phyloP scores from a whole-genome alignment of 148 eudicot genomes.

The Persicaria maculosa region DNA sequence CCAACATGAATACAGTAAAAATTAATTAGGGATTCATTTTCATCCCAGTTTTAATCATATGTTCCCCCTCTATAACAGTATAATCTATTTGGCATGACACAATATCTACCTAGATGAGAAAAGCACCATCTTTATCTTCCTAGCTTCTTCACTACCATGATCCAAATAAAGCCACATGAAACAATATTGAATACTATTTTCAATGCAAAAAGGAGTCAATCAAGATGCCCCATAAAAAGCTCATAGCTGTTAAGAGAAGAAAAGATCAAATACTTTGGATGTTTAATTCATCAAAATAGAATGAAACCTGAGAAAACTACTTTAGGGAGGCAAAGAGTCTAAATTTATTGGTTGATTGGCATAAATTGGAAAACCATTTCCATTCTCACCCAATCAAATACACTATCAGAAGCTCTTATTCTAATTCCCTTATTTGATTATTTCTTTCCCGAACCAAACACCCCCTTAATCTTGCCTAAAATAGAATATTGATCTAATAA shows the following conservation, averaged over 20 bases:
- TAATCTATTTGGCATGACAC: too few relatives aligned
- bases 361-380: not conserved
- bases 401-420: not conserved
- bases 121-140: not conserved
- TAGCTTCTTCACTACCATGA: not conserved
- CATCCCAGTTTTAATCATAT: not conserved
- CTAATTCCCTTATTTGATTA: not conserved
- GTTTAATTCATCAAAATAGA: not conserved
- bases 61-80: too few relatives aligned
- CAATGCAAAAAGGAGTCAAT: not conserved
- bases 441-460: constrained; percentile 7
- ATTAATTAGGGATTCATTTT: not conserved
- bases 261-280: not conserved
- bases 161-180: not conserved
- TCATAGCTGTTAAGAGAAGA: not conserved
- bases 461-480: not conserved
- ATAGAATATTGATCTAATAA: not conserved
- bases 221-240: not conserved
- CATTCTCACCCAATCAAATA: not conserved
- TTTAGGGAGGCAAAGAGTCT: not conserved
- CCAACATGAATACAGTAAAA: too few relatives aligned
- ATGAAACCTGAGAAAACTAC: not conserved
- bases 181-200: not conserved
- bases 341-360: not conserved
- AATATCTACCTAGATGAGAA: not conserved